Base-by-base conservation (phyloP, 768 basidiomycete species). In the Tubosaeta sp. region DNA sequence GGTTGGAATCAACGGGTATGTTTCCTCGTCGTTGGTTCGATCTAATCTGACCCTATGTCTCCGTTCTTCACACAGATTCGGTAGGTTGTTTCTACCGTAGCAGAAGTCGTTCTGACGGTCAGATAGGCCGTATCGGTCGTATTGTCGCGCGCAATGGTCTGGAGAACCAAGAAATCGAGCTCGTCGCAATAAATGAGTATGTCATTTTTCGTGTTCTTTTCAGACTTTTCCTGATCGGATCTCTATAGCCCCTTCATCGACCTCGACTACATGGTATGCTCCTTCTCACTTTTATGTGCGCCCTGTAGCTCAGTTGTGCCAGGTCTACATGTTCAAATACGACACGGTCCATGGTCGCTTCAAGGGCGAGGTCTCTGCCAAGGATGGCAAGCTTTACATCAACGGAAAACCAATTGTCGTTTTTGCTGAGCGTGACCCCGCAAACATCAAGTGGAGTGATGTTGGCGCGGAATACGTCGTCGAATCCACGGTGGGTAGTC, bases 311-410 rank as follows among this genome's bases (percentile, higher is more conserved):
- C 32, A 60, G 17, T 42, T 17, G 31, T 49, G 17, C 19, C 53
- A 91, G 89, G 88, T 94, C 69, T 97, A 97, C 83, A 93, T 97
- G 92, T 95, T 97, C 88, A 95, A 93, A 79, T 95, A 84, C 68
- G 92, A 95, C 71, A 88, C 92, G 52, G 90, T 92, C 58, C 92
- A 95, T 75, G 87, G 93, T 48, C 84, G 88, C 69, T 98, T 88
- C 84, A 85, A 90, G 68, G 95, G 95, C 58, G 71, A 81, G 44
- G 81, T 95, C 62, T 79, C 84, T 71, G 72, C 78, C 72, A 85
- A 87, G 76, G 88, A 91, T 61, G 91, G 89, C 63, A 95, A 97
- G 75, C 90, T 99, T 55, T 69, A 77, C 68, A 84, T 99, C 71
- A 76, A 92, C 67, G 86, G 86, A 72, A 85, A 88, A 69, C 51